Percentiles rank a stretch among this genome's conserved stretches.
Evolutionary conservation across 2,329 filamentous ascomycete genomes (phyloP).

Genomic region (Passalora sequoiae): DNA sequence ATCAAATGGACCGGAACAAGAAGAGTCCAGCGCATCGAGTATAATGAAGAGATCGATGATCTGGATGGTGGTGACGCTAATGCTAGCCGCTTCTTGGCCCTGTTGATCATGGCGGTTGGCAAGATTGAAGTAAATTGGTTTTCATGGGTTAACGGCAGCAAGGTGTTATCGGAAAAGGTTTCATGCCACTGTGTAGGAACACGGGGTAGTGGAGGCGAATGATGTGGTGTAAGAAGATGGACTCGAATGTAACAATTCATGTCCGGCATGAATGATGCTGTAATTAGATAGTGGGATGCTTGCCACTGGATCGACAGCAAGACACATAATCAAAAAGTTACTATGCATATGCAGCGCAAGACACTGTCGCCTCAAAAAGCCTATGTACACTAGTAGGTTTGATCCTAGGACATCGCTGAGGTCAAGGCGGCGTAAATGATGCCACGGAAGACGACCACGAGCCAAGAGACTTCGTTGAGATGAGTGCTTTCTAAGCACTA

Average conservation of each 20-base stretch:
- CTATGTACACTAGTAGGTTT: constrained; percentile 3
- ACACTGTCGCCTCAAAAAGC: background rate
- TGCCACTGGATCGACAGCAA: too few relatives aligned
- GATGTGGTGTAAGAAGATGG: too few relatives aligned
- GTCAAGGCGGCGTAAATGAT: too few relatives aligned
- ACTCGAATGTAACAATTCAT: too few relatives aligned
- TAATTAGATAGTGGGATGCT: too few relatives aligned
- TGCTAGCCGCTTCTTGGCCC: background rate
- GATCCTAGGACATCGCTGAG: background rate
- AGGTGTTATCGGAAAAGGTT: too few relatives aligned
- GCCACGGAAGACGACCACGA: too few relatives aligned
- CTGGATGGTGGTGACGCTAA: background rate
- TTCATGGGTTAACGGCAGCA: background rate
- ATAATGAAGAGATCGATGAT: background rate
- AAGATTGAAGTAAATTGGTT: background rate
- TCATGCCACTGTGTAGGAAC: too few relatives aligned
- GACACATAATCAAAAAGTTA: too few relatives aligned
- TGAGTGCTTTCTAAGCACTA: constrained; percentile 26
- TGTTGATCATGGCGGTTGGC: background rate
- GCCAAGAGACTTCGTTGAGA: constrained; percentile 1
- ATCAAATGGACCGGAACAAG: background rate
- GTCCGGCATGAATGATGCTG: too few relatives aligned
- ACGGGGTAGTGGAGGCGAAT: too few relatives aligned
- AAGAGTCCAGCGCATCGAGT: background rate
- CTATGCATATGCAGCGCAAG: background rate